Evolutionary conservation across 192 early-diverging fungal genomes (phyloP).

Genomic region (Rhizophagus clarus): DNA sequence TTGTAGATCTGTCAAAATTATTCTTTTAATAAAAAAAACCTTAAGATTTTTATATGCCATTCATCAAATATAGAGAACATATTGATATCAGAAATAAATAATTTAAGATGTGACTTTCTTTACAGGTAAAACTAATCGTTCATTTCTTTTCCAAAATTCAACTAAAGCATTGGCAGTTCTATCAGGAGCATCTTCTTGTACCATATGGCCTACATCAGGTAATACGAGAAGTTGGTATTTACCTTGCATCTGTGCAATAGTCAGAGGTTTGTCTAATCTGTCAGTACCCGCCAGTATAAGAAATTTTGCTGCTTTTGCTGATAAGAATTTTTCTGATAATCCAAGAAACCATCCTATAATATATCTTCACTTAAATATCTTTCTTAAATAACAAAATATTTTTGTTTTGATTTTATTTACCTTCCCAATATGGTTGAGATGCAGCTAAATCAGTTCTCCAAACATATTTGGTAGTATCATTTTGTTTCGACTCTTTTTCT

Average conservation of each 20-base stretch:
- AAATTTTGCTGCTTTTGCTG: conserved; percentile 59
- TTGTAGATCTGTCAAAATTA: too few species aligned
- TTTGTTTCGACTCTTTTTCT: conserved; percentile 28
- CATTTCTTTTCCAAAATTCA: conserved; percentile 71
- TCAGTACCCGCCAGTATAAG: conserved; percentile 75
- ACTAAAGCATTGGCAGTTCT: conserved; percentile 57
- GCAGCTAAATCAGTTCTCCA: conserved; percentile 69
- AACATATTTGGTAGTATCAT: conserved; percentile 32
- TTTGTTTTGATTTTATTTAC: conserved; percentile 15
- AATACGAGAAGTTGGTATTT: conserved; percentile 74
- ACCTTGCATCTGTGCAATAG: conserved; percentile 82
- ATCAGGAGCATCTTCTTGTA: conserved; percentile 73
- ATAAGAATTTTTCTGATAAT: conserved; percentile 71
- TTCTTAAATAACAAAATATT: too few species aligned
- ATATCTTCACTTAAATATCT: neutral
- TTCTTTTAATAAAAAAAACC: too few species aligned
- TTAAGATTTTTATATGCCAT: too few species aligned
- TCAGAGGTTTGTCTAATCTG: conserved; percentile 72
- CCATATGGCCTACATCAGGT: conserved; percentile 68
- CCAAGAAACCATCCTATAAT: conserved; percentile 51
- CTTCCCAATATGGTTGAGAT: conserved; percentile 70
- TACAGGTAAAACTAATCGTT: conserved; percentile 46
- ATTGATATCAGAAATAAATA: too few species aligned
- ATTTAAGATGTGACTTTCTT: neutral
- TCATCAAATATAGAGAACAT: too few species aligned